Evolutionary conservation across 2,329 filamentous ascomycete genomes (phyloP), one percentile per base, ranked within the genome.

Genomic region (Colletotrichum tamarilloi): DNA sequence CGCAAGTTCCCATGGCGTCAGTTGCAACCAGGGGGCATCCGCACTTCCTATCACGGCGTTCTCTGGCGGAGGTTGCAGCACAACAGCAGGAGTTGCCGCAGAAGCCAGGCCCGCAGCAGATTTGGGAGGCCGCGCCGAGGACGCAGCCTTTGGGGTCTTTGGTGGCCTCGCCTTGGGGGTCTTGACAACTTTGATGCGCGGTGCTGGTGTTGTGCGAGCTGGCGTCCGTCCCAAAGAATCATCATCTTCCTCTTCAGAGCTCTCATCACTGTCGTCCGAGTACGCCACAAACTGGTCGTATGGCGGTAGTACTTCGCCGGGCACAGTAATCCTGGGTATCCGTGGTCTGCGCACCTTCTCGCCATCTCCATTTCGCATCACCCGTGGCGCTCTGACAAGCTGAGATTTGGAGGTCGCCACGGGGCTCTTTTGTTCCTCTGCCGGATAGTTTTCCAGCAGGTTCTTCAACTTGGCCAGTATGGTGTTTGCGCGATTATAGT

Each of bases 1-100:
- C 1, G 91, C 91, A 59, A 93, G 85, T 79, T 93, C 91, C 75
- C 89, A 92, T 19, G 87, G 84, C 7, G 91, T 92, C 49, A 93
- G 85, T 76, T 90, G 90, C 28, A 92, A 84, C 91, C 91, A 93
- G 0, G 91, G 91, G 12, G 89, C 88, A 77, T 92, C 88, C 3
- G 85, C 77, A 68, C 89, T 91, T 32, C 91, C 91, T 16, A 88
- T 82, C 1, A 89, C 84, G 1, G 89, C 89, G 74, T 91, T 87
- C 32, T 89, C 86, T 0, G 91, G 90, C 1, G 91, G 90, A 3
- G 90, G 90, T 52, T 89, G 85, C 16, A 91, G 83, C 65, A 83
- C 83, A 0, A 85, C 85, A 9, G 84, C 82, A 28, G 77, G 81
- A 9, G 64, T 62, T 5, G 67, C 26, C 60, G 84, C 75, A 62